phyloP scores from a whole-genome alignment of 352 stramenopile genomes.

The Phytophthora sp. region DNA sequence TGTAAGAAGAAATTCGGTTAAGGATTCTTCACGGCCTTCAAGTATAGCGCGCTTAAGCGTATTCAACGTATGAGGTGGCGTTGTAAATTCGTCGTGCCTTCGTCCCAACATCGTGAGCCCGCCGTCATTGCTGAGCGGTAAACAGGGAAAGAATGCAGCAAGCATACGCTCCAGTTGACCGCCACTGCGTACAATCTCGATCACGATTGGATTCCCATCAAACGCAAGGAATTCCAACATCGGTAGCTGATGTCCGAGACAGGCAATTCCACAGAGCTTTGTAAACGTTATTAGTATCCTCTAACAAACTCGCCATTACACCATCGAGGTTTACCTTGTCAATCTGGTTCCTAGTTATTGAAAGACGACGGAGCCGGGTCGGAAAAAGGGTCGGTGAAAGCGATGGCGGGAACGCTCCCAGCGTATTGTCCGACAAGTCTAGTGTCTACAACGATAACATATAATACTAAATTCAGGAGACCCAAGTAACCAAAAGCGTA shows the following conservation, averaged over 20 bases:
- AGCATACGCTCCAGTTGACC: constrained; percentile 51
- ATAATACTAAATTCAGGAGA: no score
- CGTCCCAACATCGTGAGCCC: constrained; percentile 19
- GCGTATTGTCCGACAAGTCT: constrained; percentile 67
- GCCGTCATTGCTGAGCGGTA: constrained; percentile 31
- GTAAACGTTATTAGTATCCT: neutral
- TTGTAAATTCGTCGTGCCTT: constrained; percentile 13
- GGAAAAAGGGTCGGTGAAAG: constrained; percentile 42
- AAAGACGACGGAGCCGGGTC: constrained; percentile 43
- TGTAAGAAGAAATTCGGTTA: constrained; percentile 24
- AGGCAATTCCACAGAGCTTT: constrained; percentile 58
- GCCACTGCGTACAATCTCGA: constrained; percentile 35
- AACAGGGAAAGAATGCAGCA: constrained; percentile 43
- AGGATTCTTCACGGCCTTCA: constrained; percentile 22
- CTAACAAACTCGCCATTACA: neutral
- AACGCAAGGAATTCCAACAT: constrained; percentile 52
- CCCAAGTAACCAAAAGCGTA: no score
- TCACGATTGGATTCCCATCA: constrained; percentile 49
- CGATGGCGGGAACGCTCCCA: constrained; percentile 40
- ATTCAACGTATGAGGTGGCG: constrained; percentile 2
- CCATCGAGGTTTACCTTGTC: constrained; percentile 44
- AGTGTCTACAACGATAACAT: constrained; percentile 38
- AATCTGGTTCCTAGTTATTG: constrained; percentile 68
- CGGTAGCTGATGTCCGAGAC: constrained; percentile 43
- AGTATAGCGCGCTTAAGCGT: constrained; percentile 21